These are phyloP conservation scores for Xylariaceae sp. DNA, from an alignment of 2,329 filamentous ascomycete species.

Conservation along the genomic window DNA sequence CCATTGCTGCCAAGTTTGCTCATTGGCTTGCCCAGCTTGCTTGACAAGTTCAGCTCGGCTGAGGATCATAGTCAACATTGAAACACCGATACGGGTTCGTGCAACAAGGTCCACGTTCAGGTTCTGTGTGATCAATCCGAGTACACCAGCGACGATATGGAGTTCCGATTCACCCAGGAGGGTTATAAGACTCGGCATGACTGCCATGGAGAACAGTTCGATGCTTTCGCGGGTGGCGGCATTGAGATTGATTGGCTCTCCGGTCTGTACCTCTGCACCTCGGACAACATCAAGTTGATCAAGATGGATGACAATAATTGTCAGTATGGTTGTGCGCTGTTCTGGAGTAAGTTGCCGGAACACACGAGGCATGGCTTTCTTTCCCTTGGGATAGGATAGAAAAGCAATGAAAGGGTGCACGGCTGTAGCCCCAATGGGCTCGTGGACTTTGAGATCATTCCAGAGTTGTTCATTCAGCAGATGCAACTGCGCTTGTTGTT, in stretches of 20 bases:
- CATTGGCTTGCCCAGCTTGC: constrained; percentile 70
- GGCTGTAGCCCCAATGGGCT: constrained; percentile 77
- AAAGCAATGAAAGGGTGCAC: constrained; percentile 95
- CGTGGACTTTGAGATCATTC: constrained; percentile 87
- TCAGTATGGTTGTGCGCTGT: constrained; percentile 91
- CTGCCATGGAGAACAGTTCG: constrained; percentile 83
- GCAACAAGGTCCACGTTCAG: constrained; percentile 84
- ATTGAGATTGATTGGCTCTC: constrained; percentile 71
- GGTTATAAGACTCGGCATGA: constrained; percentile 87
- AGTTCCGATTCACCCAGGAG: constrained; percentile 91
- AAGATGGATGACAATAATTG: constrained; percentile 92
- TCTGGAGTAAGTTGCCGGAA: constrained; percentile 92
- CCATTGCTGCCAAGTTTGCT: constrained; percentile 82
- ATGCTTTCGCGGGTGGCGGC: constrained; percentile 84
- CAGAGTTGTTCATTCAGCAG: constrained; percentile 83
- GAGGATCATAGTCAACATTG: constrained; percentile 89
- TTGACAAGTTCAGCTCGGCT: constrained; percentile 93
- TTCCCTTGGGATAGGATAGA: constrained; percentile 91
- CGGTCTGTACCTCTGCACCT: constrained; percentile 72
- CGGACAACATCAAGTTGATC: constrained; percentile 90
- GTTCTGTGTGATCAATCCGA: constrained; percentile 80
- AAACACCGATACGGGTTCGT: constrained; percentile 84
- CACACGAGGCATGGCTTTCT: constrained; percentile 91
- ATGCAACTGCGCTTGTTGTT: constrained; percentile 79
- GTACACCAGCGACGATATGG: constrained; percentile 85